Percentiles rank a stretch among this genome's conserved stretches.
Conservation (phyloP, 1,284 basidiomycete genomes). For the Violaceomyces palustris region DNA sequence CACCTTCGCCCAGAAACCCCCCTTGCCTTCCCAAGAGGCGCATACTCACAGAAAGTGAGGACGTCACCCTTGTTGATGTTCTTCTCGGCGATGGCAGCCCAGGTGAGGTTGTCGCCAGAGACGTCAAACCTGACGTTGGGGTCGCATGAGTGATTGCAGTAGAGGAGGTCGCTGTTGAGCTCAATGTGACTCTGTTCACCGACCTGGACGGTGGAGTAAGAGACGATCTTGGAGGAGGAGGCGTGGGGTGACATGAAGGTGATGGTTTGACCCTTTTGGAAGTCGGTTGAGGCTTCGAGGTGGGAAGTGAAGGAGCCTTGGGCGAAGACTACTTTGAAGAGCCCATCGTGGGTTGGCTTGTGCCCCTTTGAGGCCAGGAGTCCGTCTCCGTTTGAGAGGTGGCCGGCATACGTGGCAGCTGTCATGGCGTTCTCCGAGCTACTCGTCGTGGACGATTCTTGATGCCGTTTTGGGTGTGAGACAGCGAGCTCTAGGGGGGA, state of each 20-base stretch:
- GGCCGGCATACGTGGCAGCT: conserved; percentile 28
- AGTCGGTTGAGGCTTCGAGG: conserved; percentile 28
- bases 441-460: no score
- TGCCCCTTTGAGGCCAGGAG: conserved; percentile 18
- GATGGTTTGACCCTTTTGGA: conserved; percentile 22
- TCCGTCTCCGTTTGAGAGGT: conserved; percentile 37
- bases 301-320: conserved; percentile 45
- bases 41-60: conserved; percentile 45
- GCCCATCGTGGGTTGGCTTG: conserved; percentile 35
- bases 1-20: no score
- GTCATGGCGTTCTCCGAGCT: no score
- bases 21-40: no score
- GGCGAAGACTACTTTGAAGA: conserved; percentile 41
- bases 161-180: conserved; percentile 46
- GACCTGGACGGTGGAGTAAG: conserved; percentile 47
- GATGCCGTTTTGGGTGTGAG: no score
- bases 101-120: conserved; percentile 12
- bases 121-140: conserved; percentile 41
- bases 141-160: conserved; percentile 49
- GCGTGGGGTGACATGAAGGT: conserved; percentile 30
- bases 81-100: conserved; percentile 26
- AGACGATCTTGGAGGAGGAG: conserved; percentile 9
- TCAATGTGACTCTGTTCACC: conserved; percentile 33
- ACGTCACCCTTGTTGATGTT: conserved; percentile 38
- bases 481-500: no score